phyloP scores from a whole-genome alignment of 2,329 filamentous ascomycete genomes.

The Arthrobotrys sphaeroides region DNA sequence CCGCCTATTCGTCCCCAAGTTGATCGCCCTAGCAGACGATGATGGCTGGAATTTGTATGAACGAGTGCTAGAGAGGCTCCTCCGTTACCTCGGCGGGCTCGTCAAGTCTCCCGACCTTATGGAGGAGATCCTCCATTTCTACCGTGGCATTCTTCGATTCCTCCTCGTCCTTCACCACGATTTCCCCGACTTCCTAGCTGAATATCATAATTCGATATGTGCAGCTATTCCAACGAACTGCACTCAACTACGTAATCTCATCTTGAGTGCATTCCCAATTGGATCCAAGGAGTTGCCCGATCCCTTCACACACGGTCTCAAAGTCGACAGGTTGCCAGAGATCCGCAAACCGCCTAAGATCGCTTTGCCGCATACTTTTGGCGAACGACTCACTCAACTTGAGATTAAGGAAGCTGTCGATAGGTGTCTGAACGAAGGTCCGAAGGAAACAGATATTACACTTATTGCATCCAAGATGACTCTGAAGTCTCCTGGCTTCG shows the following conservation, averaged over 20 bases:
- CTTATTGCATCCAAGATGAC: conserved; percentile 62
- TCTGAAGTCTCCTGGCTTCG: conserved; percentile 40
- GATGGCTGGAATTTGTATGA: conserved; percentile 80
- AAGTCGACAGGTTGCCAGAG: conserved; percentile 79
- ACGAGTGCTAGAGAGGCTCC: conserved; percentile 75
- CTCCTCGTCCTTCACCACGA: conserved; percentile 89
- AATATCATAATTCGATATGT: conserved; percentile 84
- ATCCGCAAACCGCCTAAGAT: conserved; percentile 74
- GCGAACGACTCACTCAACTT: conserved; percentile 63
- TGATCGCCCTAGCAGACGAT: conserved; percentile 66
- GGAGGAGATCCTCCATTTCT: conserved; percentile 65
- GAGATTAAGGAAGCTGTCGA: conserved; percentile 68
- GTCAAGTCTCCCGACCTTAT: conserved; percentile 75
- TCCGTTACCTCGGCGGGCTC: conserved; percentile 79
- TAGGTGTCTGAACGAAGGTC: conserved; percentile 71
- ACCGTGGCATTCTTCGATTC: conserved; percentile 82
- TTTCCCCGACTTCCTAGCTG: conserved; percentile 89
- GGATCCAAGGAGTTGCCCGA: conserved; percentile 76
- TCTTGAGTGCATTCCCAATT: conserved; percentile 80
- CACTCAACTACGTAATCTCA: conserved; percentile 85
- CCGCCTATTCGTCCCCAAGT: conserved; percentile 80
- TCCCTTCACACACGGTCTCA: conserved; percentile 76
- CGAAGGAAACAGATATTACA: conserved; percentile 58
- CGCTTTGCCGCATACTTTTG: conserved; percentile 66
- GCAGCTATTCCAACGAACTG: conserved; percentile 83